These are phyloP conservation scores for Backusella tarrabulga DNA, from an alignment of 192 early-diverging fungal genomes.

Conservation along the genomic window DNA sequence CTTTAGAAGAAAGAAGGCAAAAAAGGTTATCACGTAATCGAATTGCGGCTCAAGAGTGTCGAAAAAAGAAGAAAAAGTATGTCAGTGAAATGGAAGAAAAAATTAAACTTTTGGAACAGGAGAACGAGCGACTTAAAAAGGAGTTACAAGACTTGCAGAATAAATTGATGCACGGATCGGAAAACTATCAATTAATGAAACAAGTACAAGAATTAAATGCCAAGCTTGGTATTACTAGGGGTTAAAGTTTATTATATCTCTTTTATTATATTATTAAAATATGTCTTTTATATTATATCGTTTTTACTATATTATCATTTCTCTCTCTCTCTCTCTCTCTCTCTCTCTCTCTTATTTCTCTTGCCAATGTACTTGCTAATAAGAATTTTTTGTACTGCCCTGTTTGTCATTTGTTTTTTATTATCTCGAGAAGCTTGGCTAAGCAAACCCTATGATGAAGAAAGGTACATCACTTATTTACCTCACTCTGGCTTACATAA, in stretches of 20 bases:
- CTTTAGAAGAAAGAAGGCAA: neutral
- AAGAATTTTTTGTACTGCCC: neutral
- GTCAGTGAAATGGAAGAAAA: conserved; percentile 68
- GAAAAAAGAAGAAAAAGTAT: conserved; percentile 79
- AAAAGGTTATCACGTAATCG: conserved; percentile 69
- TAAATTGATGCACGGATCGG: conserved; percentile 58
- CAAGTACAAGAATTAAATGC: conserved; percentile 71
- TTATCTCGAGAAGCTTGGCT: neutral
- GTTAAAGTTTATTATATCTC: neutral
- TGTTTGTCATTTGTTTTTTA: neutral
- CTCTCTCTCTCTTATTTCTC: neutral
- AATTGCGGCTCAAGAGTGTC: conserved; percentile 80
- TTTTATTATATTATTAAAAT: neutral
- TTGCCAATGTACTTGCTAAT: neutral
- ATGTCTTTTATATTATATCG: neutral
- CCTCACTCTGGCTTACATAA: conserved; percentile 51
- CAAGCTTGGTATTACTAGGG: conserved; percentile 45
- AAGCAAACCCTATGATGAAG: neutral
- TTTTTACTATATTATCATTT: neutral
- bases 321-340: neutral
- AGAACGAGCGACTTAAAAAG: conserved; percentile 61
- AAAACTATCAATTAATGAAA: conserved; percentile 59
- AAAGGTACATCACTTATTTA: conserved; percentile 40
- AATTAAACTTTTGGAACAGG: conserved; percentile 56
- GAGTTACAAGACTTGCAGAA: conserved; percentile 67